Conservation (phyloP, 2,329 filamentous ascomycete genomes). For the Clarireedia paspali region DNA sequence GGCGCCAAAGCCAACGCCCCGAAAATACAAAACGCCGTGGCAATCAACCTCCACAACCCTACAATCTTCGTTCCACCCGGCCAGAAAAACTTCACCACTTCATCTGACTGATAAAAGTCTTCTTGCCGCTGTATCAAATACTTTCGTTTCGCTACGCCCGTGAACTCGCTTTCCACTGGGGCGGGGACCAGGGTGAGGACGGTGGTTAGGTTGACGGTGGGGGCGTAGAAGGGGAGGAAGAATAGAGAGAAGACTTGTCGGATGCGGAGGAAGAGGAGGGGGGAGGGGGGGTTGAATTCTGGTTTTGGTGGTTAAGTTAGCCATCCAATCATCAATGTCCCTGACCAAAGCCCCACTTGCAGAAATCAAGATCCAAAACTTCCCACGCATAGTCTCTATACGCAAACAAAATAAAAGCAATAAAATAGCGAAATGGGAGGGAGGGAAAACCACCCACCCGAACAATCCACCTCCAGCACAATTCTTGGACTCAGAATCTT, state of each 20-base stretch:
- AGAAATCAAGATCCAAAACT: background rate
- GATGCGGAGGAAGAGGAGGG: constrained; percentile 66
- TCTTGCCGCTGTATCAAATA: constrained; percentile 74
- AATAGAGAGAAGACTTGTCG: constrained; percentile 71
- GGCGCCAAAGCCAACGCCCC: constrained; percentile 45
- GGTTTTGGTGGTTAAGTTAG: too few species aligned
- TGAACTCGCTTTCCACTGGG: constrained; percentile 12
- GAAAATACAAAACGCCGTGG: constrained; percentile 56
- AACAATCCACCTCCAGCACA: constrained; percentile 55
- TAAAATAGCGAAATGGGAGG: background rate
- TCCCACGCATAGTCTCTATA: too few species aligned
- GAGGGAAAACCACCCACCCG: constrained; percentile 32
- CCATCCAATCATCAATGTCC: too few species aligned
- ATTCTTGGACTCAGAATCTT: constrained; percentile 73
- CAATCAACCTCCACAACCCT: constrained; percentile 40
- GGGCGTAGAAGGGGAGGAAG: constrained; percentile 67
- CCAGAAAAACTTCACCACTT: constrained; percentile 65
- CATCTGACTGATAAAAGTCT: constrained; percentile 72
- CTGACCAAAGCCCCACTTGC: too few species aligned
- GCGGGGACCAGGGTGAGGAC: constrained; percentile 53
- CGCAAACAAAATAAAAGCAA: background rate
- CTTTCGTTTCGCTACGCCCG: constrained; percentile 23
- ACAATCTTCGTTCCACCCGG: constrained; percentile 52
- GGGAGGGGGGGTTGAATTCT: constrained; percentile 58
- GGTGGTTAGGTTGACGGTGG: constrained; percentile 59